A percentile compares a stretch with the other conserved stretches of the same genome.
These are phyloP conservation scores for Fusarium aywerte DNA, from an alignment of 2,329 filamentous ascomycete genomes.

Conservation along the genomic window DNA sequence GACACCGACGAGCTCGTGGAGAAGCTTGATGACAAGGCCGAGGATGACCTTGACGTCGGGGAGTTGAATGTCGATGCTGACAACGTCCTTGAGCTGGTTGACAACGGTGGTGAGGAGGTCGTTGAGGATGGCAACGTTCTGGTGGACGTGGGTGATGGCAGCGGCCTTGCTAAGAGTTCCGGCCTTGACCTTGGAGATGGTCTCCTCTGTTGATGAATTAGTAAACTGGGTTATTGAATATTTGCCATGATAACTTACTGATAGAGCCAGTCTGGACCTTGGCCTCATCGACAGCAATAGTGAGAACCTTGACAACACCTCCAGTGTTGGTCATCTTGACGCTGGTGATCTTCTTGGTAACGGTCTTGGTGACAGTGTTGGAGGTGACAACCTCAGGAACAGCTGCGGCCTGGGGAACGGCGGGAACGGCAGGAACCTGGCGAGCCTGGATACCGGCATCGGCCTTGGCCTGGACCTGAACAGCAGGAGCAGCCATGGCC, in stretches of 20 bases:
- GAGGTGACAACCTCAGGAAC: constrained; percentile 59
- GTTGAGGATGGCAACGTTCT: constrained; percentile 10
- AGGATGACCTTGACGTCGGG: constrained; percentile 26
- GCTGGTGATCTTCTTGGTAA: constrained; percentile 26
- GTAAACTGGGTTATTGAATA: accelerated
- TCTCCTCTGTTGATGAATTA: constrained; percentile 5
- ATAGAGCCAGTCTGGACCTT: constrained; percentile 16
- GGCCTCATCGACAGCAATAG: constrained; percentile 18
- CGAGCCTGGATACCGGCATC: background rate
- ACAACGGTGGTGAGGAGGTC: constrained; percentile 17
- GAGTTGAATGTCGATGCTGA: constrained; percentile 6
- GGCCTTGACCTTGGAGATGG: constrained; percentile 17
- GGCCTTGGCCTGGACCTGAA: background rate
- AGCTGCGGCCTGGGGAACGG: background rate
- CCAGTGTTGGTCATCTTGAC: constrained; percentile 12
- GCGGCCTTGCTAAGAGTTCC: constrained; percentile 14
- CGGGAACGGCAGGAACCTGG: background rate
- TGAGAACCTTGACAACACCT: constrained; percentile 26
- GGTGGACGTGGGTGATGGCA: constrained; percentile 12
- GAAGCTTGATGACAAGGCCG: constrained; percentile 17
- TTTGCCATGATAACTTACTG: background rate
- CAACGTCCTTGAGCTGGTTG: constrained; percentile 22
- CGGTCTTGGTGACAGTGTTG: constrained; percentile 22
- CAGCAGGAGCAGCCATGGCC: constrained; percentile 14
- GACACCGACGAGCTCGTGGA: constrained; percentile 16